Conservation (phyloP, 2,329 filamentous ascomycete species). For the Neurospora sp. region DNA sequence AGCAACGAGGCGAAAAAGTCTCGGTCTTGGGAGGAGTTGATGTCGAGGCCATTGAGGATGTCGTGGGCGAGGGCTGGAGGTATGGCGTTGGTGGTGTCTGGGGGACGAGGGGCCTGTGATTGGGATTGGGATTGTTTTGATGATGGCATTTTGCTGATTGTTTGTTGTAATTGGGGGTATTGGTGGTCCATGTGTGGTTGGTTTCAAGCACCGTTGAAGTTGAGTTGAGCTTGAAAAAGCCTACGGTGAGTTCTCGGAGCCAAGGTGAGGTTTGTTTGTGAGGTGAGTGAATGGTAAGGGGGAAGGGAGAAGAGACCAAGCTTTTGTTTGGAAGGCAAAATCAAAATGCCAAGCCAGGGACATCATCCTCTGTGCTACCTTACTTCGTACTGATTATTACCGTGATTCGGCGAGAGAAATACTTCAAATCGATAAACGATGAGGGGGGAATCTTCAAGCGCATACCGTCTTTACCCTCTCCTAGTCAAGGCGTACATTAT, state of each 20-base stretch:
- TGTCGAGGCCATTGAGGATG: conserved; percentile 25
- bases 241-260: background rate
- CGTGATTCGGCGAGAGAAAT: background rate
- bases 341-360: background rate
- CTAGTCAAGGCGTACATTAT: background rate
- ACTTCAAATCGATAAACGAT: background rate
- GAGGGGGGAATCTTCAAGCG: background rate
- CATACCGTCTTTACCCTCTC: background rate
- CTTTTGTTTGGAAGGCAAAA: background rate
- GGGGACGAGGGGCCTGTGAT: background rate
- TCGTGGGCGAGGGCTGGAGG: conserved; percentile 13
- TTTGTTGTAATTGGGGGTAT: background rate
- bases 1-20: conserved; percentile 20
- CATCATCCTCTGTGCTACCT: background rate
- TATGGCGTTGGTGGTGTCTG: background rate
- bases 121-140: background rate
- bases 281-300: background rate
- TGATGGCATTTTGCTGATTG: background rate
- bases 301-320: background rate
- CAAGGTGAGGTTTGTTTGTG: background rate
- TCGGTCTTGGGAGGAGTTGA: conserved; percentile 14
- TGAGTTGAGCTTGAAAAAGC: background rate
- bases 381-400: background rate
- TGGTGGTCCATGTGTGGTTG: background rate
- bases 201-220: background rate